Percentiles rank a stretch among this genome's conserved stretches.
Conservation (phyloP, 2,329 filamentous ascomycete genomes). For the Sporothrix variecibatus region DNA sequence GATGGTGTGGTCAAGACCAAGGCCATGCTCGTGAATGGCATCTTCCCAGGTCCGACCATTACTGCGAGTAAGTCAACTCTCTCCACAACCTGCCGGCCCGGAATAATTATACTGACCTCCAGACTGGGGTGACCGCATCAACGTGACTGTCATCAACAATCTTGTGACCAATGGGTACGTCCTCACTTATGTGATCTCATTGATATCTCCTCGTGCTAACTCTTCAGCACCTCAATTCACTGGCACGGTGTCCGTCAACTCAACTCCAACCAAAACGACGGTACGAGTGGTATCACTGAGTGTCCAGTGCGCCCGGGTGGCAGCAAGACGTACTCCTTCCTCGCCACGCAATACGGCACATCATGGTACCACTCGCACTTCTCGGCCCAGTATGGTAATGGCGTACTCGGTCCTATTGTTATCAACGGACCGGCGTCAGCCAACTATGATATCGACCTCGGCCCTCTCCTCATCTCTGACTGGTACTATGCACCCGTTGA, state of each 20-base stretch:
- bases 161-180: slow-evolving; percentile 51
- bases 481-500: slow-evolving; percentile 52
- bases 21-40: slow-evolving; percentile 34
- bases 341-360: slow-evolving; percentile 42
- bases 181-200: slow-evolving; percentile 47
- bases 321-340: slow-evolving; percentile 41
- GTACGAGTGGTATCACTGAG: slow-evolving; percentile 47
- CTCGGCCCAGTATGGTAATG: slow-evolving; percentile 51
- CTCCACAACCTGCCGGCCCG: neutral
- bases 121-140: slow-evolving; percentile 53
- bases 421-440: slow-evolving; percentile 46
- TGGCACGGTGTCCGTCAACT: slow-evolving; percentile 53
- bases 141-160: slow-evolving; percentile 66
- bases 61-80: neutral
- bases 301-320: slow-evolving; percentile 44
- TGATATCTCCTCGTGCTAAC: slow-evolving; percentile 43
- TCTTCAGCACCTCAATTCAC: slow-evolving; percentile 45
- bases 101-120: neutral
- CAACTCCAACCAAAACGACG: slow-evolving; percentile 46
- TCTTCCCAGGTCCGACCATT: slow-evolving; percentile 2
- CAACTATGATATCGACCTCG: slow-evolving; percentile 55
- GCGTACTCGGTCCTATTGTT: slow-evolving; percentile 52
- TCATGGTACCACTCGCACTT: slow-evolving; percentile 53
- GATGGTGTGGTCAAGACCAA: slow-evolving; percentile 30
- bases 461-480: slow-evolving; percentile 53